Conservation (phyloP, 352 stramenopile species). For the Globisporangium takayamanum region DNA sequence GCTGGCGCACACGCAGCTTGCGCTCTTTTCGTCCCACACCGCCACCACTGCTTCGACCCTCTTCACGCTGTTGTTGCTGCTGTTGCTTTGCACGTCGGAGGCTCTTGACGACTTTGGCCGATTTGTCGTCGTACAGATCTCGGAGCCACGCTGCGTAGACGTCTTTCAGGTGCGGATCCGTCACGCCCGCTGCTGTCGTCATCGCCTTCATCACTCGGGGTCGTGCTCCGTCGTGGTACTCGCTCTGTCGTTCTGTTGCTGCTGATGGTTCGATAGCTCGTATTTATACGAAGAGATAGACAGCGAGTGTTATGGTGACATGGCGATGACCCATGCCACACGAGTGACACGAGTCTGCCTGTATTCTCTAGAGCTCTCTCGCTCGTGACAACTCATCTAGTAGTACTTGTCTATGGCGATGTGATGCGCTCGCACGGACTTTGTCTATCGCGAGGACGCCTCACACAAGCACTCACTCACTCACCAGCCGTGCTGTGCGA, state of each 20-base stretch:
- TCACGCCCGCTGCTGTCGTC: slow-evolving; percentile 4
- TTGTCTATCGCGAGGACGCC: neutral
- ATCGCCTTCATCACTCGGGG: neutral
- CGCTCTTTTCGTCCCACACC: slow-evolving; percentile 6
- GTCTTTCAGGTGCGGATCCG: slow-evolving; percentile 20
- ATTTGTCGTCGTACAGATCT: slow-evolving; percentile 33
- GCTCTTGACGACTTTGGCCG: slow-evolving; percentile 22
- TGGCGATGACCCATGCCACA: too few species aligned
- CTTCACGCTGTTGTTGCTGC: neutral
- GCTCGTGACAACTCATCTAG: too few species aligned
- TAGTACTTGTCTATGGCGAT: too few species aligned
- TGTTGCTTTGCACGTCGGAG: slow-evolving; percentile 7
- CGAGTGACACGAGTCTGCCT: too few species aligned
- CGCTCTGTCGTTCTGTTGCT: too few species aligned
- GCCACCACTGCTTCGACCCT: neutral
- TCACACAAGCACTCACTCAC: too few species aligned
- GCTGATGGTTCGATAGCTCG: neutral
- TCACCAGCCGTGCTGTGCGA: slow-evolving; percentile 47
- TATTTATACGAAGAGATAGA: neutral
- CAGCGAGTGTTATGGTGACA: too few species aligned
- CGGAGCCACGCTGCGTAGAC: slow-evolving; percentile 37
- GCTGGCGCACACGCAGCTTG: slow-evolving; percentile 34
- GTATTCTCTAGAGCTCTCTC: too few species aligned
- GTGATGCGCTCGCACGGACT: too few species aligned
- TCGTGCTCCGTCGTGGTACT: neutral